Evolutionary conservation across 2,329 filamentous ascomycete species (phyloP), one percentile per base, ranked within the genome.

Genomic region (Epichloe hybrida): DNA sequence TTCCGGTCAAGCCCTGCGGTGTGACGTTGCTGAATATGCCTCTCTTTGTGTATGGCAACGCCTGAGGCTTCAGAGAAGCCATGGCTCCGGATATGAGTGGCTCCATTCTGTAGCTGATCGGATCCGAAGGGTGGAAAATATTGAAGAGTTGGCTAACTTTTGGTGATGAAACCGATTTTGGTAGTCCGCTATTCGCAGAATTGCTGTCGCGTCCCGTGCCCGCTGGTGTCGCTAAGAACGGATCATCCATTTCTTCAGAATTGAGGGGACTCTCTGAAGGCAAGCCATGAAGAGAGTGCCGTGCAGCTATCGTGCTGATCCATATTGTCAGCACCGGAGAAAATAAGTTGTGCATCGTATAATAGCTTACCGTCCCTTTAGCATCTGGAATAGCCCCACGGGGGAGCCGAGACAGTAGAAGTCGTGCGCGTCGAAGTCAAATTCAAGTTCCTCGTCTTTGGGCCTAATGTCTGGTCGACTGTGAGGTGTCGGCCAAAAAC

Each of bases 41-140:
- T 57, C 84, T 90, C 63, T 96, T 96, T 0, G 90, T 95, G 59
- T 95, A 96, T 0, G 91, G 91, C 0, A 97, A 71, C 2, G 80
- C 75, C 60, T 97, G 91, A 0, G 91, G 88, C 65, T 95, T 96
- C 43, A 97, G 73, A 0, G 79, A 71, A 1, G 87, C 82, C 90
- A 97, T 95, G 8, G 85, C 86, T 0, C 86, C 81, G 0, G 89
- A 88, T 56, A 97, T 91, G 11, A 97, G 73, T 1, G 91, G 91
- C 62, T 97, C 91, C 27, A 97, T 75, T 11, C 91, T 85, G 66
- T 97, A 96, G 52, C 85, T 84, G 53, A 97, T 94, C 0, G 91
- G 91, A 62, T 97, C 91, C 0, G 90, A 94, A 0, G 91, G 91
- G 62, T 97, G 90, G 64, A 97, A 96, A 49, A 97, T 88, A 66